Percentiles rank a stretch among this genome's conserved stretches.
phyloP scores from a whole-genome alignment of 2,329 filamentous ascomycete genomes.

The Colletotrichum graminicola region DNA sequence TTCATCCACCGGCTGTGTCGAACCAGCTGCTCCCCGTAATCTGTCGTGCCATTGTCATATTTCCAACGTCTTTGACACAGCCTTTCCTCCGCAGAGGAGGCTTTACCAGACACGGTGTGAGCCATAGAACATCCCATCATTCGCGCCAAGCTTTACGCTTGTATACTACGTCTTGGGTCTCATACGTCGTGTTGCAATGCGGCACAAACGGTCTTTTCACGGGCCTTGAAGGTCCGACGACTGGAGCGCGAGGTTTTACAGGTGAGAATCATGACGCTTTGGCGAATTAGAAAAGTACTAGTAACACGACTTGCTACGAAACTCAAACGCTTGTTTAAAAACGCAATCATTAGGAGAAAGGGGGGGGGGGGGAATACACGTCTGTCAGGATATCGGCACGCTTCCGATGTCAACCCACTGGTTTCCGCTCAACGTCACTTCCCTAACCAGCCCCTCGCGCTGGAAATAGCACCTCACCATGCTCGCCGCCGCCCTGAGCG shows the following conservation, averaged over 20 bases:
- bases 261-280: neutral
- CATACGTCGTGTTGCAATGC: too few species aligned
- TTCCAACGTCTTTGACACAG: neutral
- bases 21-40: neutral
- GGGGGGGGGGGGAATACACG: too few species aligned
- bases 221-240: too few species aligned
- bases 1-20: neutral
- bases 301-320: neutral
- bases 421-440: too few species aligned
- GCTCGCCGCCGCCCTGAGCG: too few species aligned
- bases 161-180: neutral
- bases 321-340: neutral
- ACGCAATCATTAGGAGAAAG: neutral
- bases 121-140: neutral
- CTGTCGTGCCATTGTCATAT: neutral
- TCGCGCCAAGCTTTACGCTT: neutral
- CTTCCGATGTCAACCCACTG: too few species aligned
- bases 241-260: neutral
- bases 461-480: too few species aligned
- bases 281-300: neutral
- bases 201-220: too few species aligned
- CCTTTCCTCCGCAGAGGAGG: neutral
- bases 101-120: neutral
- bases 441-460: too few species aligned
- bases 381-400: too few species aligned